These are phyloP conservation scores for Solanum rostratum DNA, from an alignment of 257 asterid species.

Conservation along the genomic window DNA sequence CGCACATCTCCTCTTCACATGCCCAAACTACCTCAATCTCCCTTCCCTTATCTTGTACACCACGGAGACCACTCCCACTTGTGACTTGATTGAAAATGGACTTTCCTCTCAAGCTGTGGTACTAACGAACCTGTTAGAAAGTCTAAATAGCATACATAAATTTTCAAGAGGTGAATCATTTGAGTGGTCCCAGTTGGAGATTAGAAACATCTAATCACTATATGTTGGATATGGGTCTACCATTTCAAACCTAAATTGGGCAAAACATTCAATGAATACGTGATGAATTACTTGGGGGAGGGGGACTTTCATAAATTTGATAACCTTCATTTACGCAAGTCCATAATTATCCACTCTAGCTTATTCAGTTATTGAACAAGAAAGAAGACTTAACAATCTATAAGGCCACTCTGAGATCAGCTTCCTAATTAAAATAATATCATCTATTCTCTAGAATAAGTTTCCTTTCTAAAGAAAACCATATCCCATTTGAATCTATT, in stretches of 20 bases:
- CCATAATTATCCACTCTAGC: not conserved
- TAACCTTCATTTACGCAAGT: not conserved
- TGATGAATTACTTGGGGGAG: not conserved
- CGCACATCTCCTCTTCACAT: no score
- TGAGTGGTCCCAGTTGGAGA: not conserved
- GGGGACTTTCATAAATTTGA: not conserved
- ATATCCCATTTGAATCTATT: not conserved
- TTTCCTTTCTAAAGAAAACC: not conserved
- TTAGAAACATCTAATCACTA: not conserved
- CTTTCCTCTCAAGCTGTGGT: not conserved
- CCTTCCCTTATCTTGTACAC: no score
- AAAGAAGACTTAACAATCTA: not conserved
- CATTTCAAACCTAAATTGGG: not conserved
- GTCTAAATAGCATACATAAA: not conserved
- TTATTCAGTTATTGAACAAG: not conserved
- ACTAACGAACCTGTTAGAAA: not conserved
- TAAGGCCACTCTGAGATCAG: not conserved
- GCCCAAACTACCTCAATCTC: no score
- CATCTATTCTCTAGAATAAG: not conserved
- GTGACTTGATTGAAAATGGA: not conserved
- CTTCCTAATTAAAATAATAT: not conserved
- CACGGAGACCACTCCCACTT: no score
- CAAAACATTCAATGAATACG: not conserved
- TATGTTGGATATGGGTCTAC: not conserved
- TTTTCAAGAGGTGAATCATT: no score